Evolutionary conservation across 768 basidiomycete species (phyloP).

Genomic region (Cyclocybe cylindracea): DNA sequence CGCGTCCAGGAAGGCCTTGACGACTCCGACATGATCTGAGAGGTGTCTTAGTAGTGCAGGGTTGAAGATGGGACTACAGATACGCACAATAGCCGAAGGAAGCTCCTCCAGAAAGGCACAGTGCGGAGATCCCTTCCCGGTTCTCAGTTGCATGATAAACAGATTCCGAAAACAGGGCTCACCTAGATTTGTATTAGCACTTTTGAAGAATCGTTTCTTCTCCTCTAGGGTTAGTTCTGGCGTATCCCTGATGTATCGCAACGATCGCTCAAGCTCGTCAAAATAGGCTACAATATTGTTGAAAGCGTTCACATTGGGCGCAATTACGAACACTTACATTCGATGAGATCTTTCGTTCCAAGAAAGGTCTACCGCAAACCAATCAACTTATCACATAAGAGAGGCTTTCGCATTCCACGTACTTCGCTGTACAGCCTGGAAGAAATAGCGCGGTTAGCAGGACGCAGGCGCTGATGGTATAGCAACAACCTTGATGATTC

Average conservation of each 20-base stretch:
- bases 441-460: conserved; percentile 1
- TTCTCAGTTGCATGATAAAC: neutral
- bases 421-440: conserved; percentile 89
- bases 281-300: conserved; percentile 63
- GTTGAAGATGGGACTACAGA: neutral
- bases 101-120: conserved; percentile 96
- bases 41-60: conserved; percentile 2
- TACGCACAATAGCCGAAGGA: conserved; percentile 90
- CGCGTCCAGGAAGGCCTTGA: conserved; percentile 89
- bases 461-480: neutral
- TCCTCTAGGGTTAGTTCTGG: conserved; percentile 79
- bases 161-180: neutral
- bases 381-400: conserved; percentile 1
- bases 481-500: conserved; percentile 70
- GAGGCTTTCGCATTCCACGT: conserved; percentile 34
- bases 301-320: neutral
- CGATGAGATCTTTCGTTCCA: conserved; percentile 89
- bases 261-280: conserved; percentile 71
- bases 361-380: conserved; percentile 68
- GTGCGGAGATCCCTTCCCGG: conserved; percentile 63
- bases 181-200: conserved; percentile 86
- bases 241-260: conserved; percentile 77
- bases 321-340: conserved; percentile 49
- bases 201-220: conserved; percentile 91
- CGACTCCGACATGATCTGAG: conserved; percentile 85